These are phyloP conservation scores for Syncephalastrum monosporum DNA, from an alignment of 371 early-diverging fungal genomes.

Conservation along the genomic window DNA sequence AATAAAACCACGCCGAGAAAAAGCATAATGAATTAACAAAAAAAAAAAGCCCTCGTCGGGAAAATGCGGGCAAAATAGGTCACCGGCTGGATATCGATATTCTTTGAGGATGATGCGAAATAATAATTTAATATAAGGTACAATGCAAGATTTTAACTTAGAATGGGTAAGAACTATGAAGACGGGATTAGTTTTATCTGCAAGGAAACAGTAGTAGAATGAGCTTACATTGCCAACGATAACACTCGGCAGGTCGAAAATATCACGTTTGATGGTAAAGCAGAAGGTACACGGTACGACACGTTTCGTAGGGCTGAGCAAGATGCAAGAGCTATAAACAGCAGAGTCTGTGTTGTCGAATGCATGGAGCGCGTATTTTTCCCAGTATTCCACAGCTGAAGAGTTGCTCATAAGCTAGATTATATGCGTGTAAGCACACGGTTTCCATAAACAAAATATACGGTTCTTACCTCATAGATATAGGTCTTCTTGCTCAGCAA, in stretches of 20 bases:
- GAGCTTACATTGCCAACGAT: slow-evolving; percentile 70
- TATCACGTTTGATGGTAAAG: slow-evolving; percentile 90
- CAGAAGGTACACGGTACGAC: slow-evolving; percentile 85
- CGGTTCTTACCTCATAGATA: slow-evolving; percentile 62
- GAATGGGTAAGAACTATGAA: slow-evolving; percentile 12
- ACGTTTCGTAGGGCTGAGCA: slow-evolving; percentile 66
- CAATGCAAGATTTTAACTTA: background rate
- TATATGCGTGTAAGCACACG: slow-evolving; percentile 7
- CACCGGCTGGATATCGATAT: no score
- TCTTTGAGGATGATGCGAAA: no score
- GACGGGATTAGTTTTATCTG: background rate
- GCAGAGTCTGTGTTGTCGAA: slow-evolving; percentile 86
- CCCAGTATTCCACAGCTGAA: slow-evolving; percentile 92
- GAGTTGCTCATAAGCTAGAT: slow-evolving; percentile 81
- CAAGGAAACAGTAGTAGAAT: background rate
- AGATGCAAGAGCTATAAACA: slow-evolving; percentile 76
- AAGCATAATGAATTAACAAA: no score
- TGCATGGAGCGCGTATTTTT: slow-evolving; percentile 83
- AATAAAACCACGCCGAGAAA: no score
- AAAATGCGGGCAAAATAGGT: no score
- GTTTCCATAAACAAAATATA: background rate
- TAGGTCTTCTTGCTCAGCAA: slow-evolving; percentile 67
- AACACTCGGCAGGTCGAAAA: slow-evolving; percentile 88
- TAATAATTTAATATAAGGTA: no score
- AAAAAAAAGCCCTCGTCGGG: no score